These are phyloP conservation scores for Wolfiporia cocos DNA, from an alignment of 1,284 basidiomycete genomes.

Conservation along the genomic window DNA sequence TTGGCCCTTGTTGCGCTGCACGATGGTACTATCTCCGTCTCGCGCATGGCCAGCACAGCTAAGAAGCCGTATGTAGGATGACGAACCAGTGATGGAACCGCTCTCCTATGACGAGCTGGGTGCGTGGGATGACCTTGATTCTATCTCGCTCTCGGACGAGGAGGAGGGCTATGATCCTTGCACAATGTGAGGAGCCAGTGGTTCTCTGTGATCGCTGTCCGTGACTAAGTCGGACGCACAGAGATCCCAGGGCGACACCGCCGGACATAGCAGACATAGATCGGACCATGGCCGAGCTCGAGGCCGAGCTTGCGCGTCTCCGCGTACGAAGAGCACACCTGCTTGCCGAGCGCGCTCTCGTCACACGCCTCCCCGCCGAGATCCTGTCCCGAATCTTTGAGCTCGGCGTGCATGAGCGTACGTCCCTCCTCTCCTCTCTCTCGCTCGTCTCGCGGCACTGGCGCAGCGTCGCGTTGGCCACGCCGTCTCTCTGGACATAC, in stretches of 20 bases:
- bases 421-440: slow-evolving; percentile 17
- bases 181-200: slow-evolving; percentile 11
- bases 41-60: neutral
- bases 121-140: slow-evolving; percentile 22
- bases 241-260: slow-evolving; percentile 20
- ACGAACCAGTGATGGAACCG: neutral
- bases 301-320: slow-evolving; percentile 19
- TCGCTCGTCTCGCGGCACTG: slow-evolving; percentile 26
- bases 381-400: slow-evolving; percentile 30
- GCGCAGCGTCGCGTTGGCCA: slow-evolving; percentile 21
- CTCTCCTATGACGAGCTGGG: slow-evolving; percentile 23
- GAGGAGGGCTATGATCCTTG: slow-evolving; percentile 15
- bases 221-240: no score
- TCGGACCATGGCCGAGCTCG: slow-evolving; percentile 20
- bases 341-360: slow-evolving; percentile 23
- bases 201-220: no score
- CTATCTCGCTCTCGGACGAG: slow-evolving; percentile 10
- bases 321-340: slow-evolving; percentile 17
- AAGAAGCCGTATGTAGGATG: neutral
- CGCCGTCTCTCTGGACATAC: slow-evolving; percentile 28
- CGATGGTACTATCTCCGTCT: no score
- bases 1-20: no score
- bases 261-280: slow-evolving; percentile 24
- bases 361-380: slow-evolving; percentile 26
- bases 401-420: slow-evolving; percentile 24